phyloP scores from a whole-genome alignment of 179 eudicot genomes.

The Actinidia chinensis region DNA sequence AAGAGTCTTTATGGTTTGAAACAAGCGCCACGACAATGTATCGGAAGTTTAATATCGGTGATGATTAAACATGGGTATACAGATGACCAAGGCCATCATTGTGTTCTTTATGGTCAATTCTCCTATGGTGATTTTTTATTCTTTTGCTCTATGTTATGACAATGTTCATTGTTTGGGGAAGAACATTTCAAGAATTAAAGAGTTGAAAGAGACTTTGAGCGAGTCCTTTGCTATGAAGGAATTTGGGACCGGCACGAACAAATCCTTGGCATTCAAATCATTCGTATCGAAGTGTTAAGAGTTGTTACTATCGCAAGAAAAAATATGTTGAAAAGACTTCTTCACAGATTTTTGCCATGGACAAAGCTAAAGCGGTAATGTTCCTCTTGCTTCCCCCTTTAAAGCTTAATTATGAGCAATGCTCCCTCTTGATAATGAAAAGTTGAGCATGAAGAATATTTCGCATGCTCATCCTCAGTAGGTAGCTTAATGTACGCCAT shows the following conservation, averaged over 20 bases:
- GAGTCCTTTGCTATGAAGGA: no score
- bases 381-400: not conserved
- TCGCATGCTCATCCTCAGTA: not conserved
- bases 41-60: conserved; percentile 12
- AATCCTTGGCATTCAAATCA: not conserved
- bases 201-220: not conserved
- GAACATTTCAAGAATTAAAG: not conserved
- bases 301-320: not conserved
- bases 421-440: not conserved
- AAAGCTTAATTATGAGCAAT: not conserved
- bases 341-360: not conserved
- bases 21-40: conserved; percentile 2
- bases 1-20: conserved; percentile 12
- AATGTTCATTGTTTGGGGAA: not conserved
- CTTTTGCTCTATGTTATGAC: not conserved
- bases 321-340: not conserved
- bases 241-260: not conserved
- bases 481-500: not conserved
- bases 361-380: not conserved
- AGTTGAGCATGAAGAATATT: not conserved
- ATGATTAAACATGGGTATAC: conserved; percentile 11
- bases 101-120: conserved; percentile 1
- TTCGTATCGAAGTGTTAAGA: not conserved
- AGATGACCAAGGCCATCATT: not conserved
- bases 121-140: not conserved